These are phyloP conservation scores for Powellomyces hirtus DNA, from an alignment of 192 early-diverging fungal species.

Conservation along the genomic window DNA sequence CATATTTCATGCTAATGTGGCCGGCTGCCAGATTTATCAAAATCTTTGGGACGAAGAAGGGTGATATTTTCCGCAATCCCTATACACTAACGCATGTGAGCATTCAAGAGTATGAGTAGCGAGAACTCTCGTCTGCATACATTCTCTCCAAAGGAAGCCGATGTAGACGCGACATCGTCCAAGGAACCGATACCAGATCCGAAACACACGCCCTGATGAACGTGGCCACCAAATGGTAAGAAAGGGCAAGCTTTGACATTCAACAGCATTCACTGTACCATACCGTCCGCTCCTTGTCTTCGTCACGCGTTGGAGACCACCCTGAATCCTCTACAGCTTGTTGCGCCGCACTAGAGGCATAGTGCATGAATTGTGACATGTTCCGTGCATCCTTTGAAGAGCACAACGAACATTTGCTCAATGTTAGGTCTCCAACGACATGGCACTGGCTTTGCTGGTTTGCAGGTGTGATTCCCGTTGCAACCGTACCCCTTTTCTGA, in stretches of 20 bases:
- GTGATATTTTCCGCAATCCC: constrained; percentile 76
- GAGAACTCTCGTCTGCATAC: constrained; percentile 41
- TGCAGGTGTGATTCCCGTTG: too few species aligned
- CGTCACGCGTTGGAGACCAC: constrained; percentile 57
- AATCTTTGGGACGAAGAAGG: constrained; percentile 87
- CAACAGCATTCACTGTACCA: too few species aligned
- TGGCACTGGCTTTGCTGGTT: too few species aligned
- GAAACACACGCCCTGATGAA: constrained; percentile 84
- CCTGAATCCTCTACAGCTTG: constrained; percentile 83
- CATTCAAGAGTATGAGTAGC: too few species aligned
- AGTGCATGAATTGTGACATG: constrained; percentile 85
- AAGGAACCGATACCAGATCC: constrained; percentile 93
- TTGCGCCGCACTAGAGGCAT: constrained; percentile 74
- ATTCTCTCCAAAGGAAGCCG: constrained; percentile 49
- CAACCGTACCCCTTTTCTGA: constrained; percentile 72
- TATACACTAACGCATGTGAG: too few species aligned
- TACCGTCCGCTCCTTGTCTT: constrained; percentile 67
- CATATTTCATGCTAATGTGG: constrained; percentile 85
- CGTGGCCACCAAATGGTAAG: too few species aligned
- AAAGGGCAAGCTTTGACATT: too few species aligned
- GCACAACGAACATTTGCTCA: too few species aligned
- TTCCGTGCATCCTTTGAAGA: constrained; percentile 76
- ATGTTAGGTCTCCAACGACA: too few species aligned
- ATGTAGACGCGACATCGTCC: constrained; percentile 71
- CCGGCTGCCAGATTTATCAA: constrained; percentile 96